These are phyloP conservation scores for Begonia loranthoides DNA, from an alignment of 306 rosid genomes.

Conservation along the genomic window DNA sequence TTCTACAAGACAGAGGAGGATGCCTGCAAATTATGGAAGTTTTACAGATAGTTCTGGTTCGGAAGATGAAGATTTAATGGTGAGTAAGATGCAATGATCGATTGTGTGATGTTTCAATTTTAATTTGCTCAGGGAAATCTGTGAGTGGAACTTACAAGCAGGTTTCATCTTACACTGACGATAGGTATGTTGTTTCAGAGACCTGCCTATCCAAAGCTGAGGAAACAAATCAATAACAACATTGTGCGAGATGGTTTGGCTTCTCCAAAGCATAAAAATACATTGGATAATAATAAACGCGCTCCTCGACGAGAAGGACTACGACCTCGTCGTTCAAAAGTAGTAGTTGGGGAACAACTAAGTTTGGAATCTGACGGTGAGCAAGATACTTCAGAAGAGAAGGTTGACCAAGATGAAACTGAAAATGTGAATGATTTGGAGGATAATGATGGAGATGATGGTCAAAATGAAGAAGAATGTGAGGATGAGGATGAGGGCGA, in stretches of 20 bases:
- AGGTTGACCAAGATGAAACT: slow-evolving; percentile 61
- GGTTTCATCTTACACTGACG: background rate
- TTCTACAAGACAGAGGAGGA: slow-evolving; percentile 57
- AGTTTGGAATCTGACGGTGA: slow-evolving; percentile 54
- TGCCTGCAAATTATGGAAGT: slow-evolving; percentile 29
- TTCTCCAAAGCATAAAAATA: slow-evolving; percentile 47
- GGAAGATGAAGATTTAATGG: slow-evolving; percentile 68
- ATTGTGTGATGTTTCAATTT: slow-evolving; percentile 9
- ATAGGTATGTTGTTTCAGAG: slow-evolving; percentile 36
- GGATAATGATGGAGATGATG: slow-evolving; percentile 79
- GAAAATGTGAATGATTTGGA: slow-evolving; percentile 78
- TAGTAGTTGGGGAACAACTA: slow-evolving; percentile 27
- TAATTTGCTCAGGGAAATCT: background rate
- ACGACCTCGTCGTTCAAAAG: slow-evolving; percentile 76
- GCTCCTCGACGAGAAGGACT: slow-evolving; percentile 90
- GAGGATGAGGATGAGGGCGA: slow-evolving; percentile 60
- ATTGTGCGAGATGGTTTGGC: slow-evolving; percentile 35
- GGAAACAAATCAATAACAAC: slow-evolving; percentile 33
- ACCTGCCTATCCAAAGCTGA: slow-evolving; percentile 26
- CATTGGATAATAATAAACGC: slow-evolving; percentile 14
- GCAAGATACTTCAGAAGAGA: slow-evolving; percentile 56
- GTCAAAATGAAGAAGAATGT: slow-evolving; percentile 49
- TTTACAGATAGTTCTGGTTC: slow-evolving; percentile 53
- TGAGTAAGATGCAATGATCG: slow-evolving; percentile 12
- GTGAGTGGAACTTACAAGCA: slow-evolving; percentile 10